These are phyloP conservation scores for Aeschynomene evenia DNA, from an alignment of 306 rosid genomes.

Conservation along the genomic window DNA sequence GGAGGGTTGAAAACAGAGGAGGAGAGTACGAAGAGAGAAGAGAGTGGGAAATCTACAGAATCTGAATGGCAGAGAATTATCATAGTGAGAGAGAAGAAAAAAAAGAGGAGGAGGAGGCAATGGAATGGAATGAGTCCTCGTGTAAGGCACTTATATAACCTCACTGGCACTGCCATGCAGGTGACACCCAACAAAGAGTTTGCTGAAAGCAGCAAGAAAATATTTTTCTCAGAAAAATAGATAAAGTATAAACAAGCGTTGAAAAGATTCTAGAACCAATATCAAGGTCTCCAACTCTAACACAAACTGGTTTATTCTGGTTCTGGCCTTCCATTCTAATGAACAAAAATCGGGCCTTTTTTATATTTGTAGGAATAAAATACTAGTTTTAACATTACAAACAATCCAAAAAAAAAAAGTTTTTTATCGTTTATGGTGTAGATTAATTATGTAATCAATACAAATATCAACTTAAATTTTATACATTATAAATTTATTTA, in stretches of 20 bases:
- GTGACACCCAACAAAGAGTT: constrained; percentile 36
- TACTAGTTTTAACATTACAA: neutral
- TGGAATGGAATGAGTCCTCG: constrained; percentile 60
- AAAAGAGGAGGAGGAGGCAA: constrained; percentile 35
- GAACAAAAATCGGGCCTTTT: too few relatives aligned
- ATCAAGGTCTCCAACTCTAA: neutral
- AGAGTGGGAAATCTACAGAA: constrained; percentile 46
- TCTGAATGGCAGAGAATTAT: constrained; percentile 55
- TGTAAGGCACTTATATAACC: constrained; percentile 50
- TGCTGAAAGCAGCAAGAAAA: constrained; percentile 35
- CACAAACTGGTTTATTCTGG: neutral
- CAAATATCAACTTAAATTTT: neutral
- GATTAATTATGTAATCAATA: neutral
- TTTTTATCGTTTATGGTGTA: neutral
- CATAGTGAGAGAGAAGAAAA: constrained; percentile 44
- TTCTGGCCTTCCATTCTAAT: too few relatives aligned
- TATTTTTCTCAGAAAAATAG: neutral
- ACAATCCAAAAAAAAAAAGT: too few relatives aligned
- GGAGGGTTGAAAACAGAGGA: constrained; percentile 3
- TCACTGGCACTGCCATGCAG: constrained; percentile 67
- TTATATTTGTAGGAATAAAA: neutral
- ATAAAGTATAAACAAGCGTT: neutral
- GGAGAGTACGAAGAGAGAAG: constrained; percentile 34
- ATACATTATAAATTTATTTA: too few relatives aligned
- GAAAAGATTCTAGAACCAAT: neutral